phyloP scores from a whole-genome alignment of 2,329 filamentous ascomycete genomes.

The Ceratocystiopsis minuta region DNA sequence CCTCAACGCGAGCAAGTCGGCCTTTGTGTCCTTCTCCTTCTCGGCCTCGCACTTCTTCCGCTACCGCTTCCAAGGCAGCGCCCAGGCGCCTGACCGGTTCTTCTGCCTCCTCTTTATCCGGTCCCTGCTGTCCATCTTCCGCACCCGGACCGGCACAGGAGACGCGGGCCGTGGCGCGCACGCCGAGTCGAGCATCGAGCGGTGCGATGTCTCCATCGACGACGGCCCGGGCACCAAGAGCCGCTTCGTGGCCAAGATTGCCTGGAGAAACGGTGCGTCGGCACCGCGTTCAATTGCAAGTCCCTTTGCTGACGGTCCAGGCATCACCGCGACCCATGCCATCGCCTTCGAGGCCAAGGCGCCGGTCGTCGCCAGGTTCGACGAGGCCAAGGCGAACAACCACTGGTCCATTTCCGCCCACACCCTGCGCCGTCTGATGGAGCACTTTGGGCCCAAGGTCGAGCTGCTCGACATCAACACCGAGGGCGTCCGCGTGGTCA shows the following conservation, averaged over 20 bases:
- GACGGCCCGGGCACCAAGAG: slow-evolving; percentile 55
- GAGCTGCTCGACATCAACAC: slow-evolving; percentile 67
- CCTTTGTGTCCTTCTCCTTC: slow-evolving; percentile 56
- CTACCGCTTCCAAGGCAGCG: slow-evolving; percentile 44
- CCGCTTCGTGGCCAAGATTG: slow-evolving; percentile 54
- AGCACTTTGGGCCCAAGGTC: slow-evolving; percentile 64
- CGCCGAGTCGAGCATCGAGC: slow-evolving; percentile 52
- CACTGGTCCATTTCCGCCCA: slow-evolving; percentile 56
- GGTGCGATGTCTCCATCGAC: slow-evolving; percentile 56
- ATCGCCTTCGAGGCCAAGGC: slow-evolving; percentile 56
- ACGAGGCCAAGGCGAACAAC: slow-evolving; percentile 45
- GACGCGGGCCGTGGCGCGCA: slow-evolving; percentile 41
- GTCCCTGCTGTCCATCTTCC: slow-evolving; percentile 56
- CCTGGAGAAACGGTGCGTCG: slow-evolving; percentile 50
- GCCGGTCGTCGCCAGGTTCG: slow-evolving; percentile 63
- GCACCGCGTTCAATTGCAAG: no score
- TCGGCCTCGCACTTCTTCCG: slow-evolving; percentile 49
- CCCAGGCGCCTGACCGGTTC: slow-evolving; percentile 40
- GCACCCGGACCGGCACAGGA: slow-evolving; percentile 35
- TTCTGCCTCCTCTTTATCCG: slow-evolving; percentile 60
- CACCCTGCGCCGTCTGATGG: slow-evolving; percentile 56
- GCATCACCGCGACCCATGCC: slow-evolving; percentile 59
- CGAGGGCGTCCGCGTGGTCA: slow-evolving; percentile 51
- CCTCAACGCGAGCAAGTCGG: slow-evolving; percentile 64
- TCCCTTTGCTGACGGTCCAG: slow-evolving; percentile 20